Percentiles rank a stretch among this genome's conserved stretches.
Conservation (phyloP, 2,329 filamentous ascomycete genomes). For the Cyclaneusma minus region DNA sequence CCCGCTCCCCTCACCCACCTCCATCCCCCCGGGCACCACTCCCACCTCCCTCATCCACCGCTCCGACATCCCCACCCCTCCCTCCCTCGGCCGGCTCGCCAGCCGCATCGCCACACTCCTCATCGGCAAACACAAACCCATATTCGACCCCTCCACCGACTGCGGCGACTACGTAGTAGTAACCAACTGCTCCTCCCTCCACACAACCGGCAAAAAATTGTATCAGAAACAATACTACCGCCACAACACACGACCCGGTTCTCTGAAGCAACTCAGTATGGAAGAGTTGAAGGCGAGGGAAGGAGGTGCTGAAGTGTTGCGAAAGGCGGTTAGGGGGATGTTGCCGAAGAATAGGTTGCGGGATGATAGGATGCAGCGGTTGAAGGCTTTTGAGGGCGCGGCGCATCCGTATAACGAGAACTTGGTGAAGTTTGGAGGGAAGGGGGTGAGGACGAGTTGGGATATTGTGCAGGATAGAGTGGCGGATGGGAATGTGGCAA, state of each 20-base stretch:
- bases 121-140: constrained; percentile 99
- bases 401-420: constrained; percentile 88
- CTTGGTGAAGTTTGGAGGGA: constrained; percentile 55
- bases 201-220: constrained; percentile 83
- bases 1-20: constrained; percentile 26
- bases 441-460: constrained; percentile 34
- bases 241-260: constrained; percentile 81
- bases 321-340: constrained; percentile 92
- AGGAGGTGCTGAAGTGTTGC: constrained; percentile 80
- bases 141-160: constrained; percentile 92
- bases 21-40: constrained; percentile 20
- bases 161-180: constrained; percentile 98
- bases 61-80: constrained; percentile 35
- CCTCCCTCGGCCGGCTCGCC: constrained; percentile 79
- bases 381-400: constrained; percentile 93
- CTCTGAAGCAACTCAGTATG: constrained; percentile 80
- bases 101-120: constrained; percentile 73
- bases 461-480: constrained; percentile 33
- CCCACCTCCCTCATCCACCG: too few relatives aligned
- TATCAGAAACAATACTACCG: constrained; percentile 93
- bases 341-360: constrained; percentile 89
- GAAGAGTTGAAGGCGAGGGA: constrained; percentile 88
- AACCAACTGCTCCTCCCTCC: constrained; percentile 71
- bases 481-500: constrained; percentile 29
- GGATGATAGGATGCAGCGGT: constrained; percentile 69